Evolutionary conservation across 1,284 basidiomycete species (phyloP), one percentile per base, ranked within the genome.

Genomic region (Bondarzewia mesenterica): DNA sequence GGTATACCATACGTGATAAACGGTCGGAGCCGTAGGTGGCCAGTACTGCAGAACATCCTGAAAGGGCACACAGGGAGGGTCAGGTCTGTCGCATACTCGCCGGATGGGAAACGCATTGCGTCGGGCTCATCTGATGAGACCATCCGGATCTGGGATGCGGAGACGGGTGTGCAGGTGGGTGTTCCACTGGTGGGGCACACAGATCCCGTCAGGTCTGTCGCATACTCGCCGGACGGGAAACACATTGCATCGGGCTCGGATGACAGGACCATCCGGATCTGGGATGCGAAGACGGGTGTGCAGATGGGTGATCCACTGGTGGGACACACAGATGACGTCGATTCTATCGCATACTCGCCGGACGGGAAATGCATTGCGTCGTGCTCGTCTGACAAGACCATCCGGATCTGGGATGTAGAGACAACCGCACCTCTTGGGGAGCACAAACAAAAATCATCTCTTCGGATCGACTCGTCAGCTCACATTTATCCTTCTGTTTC

Each of bases 241-340:
- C 42, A 27, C 1, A 25, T 52, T 22, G 47, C 23, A 4, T 52
- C 50, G 0, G 47, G 41, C 1, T 52, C 50, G 3, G 14, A 15
- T 7, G 50, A 52, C 29, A 41, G 21, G 1, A 49, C 50, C 15
- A 47, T 52, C 23, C 47, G 47, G 22, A 15, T 52, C 21, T 52
- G 50, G 50, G 38, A 49, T 26, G 40, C 42, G 4, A 2, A 10
- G 12, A 48, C 47, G 2, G 42, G 47, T 12, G 39, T 7, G 16
- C n/a, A 4, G 16, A 14, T 41, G 39, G 16, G 18, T 1, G 16
- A 21, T 5, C 29, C 29, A 12, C 18, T 41, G n/a, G 23, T 5
- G 16, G 39, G 16, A 12, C 39, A 41, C 39, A 21, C n/a, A 20
- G 10, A 2, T 23, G 12, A 1, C 1, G 39, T 44, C 6, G 5